Conservation (phyloP, 768 basidiomycete species). For the button mushroom (Agaricus bisporus) region DNA sequence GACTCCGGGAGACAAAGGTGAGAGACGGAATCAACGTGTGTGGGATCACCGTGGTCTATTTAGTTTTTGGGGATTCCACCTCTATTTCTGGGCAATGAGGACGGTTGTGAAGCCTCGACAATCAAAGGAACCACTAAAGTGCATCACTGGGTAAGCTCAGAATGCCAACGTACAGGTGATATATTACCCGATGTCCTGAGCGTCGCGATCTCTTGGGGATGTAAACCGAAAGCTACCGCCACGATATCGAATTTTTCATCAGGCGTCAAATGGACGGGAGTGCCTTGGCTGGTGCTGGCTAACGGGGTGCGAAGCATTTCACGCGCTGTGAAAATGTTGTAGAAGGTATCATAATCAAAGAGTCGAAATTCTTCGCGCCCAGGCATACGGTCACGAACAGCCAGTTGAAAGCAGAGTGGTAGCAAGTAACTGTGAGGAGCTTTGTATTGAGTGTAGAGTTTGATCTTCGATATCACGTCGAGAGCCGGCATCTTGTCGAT, state of each 20-base stretch:
- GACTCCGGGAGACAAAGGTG: too few relatives aligned
- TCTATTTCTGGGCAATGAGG: too few relatives aligned
- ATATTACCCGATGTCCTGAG: not conserved
- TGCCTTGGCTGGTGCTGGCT: not conserved
- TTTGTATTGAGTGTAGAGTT: not conserved
- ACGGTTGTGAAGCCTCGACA: not conserved
- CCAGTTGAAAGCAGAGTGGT: slow-evolving; percentile 3
- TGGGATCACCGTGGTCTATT: too few relatives aligned
- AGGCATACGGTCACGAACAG: slow-evolving; percentile 2
- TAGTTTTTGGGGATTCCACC: too few relatives aligned
- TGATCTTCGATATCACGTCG: not conserved
- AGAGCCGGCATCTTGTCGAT: not conserved
- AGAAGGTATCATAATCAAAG: not conserved
- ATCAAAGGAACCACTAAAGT: not conserved
- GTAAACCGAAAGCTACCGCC: not conserved
- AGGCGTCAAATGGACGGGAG: not conserved
- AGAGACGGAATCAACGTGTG: too few relatives aligned
- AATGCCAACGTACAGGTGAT: not conserved
- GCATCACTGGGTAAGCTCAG: not conserved
- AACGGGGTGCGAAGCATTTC: slow-evolving; percentile 1
- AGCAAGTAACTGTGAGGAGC: not conserved
- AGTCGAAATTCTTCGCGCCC: slow-evolving; percentile 3
- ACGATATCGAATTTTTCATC: not conserved
- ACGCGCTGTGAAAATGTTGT: slow-evolving; percentile 4
- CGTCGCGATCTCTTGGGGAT: not conserved